Evolutionary conservation across 371 early-diverging fungal genomes (phyloP), one percentile per base, ranked within the genome.

Genomic region (Encephalitozoon intestinalis): DNA sequence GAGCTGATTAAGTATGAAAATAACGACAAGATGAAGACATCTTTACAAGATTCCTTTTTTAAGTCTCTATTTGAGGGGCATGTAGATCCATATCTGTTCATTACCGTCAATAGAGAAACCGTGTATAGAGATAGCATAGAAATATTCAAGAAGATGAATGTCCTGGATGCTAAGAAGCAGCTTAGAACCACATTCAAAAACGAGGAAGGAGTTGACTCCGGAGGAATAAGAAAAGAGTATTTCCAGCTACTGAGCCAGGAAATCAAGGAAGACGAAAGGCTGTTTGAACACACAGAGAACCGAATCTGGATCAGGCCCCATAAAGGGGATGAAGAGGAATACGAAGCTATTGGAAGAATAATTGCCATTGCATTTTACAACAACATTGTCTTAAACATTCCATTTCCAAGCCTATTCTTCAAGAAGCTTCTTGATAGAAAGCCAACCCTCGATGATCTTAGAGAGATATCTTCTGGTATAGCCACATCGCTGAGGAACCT

Each of bases 161-260:
- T 34, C n/a, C 40, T 53, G 21, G 75, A 75, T 34, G 44, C 79
- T 11, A 82, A 74, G 73, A 85, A 84, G 73, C 84, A 85, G 71
- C 39, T 85, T 40, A 82, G 83, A 75, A 79, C 83, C 26, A 79
- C 71, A 18, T 85, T 85, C 50, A 51, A 88, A 86, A 4, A 90
- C 39, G 92, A 92, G 78, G 50, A 86, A 87, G 50, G 87, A 83
- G 25, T 90, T 77, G 95, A 94, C 76, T 89, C 91, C 82, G 95
- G 95, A 52, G 81, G 92, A 11, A 83, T 85, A 7, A 88, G 87
- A 76, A 90, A 90, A 82, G 90, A 90, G 81, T 89, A 87, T 76
- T 90, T 89, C 80, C 89, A 88, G 73, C 84, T 89, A 4, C 30
- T 90, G n/a, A 79, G 88, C 15, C 76, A 75, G 43, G 75, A 84